Evolutionary conservation across 208 protist genomes (phyloP).

Genomic region (Leishmania gerbilli): DNA sequence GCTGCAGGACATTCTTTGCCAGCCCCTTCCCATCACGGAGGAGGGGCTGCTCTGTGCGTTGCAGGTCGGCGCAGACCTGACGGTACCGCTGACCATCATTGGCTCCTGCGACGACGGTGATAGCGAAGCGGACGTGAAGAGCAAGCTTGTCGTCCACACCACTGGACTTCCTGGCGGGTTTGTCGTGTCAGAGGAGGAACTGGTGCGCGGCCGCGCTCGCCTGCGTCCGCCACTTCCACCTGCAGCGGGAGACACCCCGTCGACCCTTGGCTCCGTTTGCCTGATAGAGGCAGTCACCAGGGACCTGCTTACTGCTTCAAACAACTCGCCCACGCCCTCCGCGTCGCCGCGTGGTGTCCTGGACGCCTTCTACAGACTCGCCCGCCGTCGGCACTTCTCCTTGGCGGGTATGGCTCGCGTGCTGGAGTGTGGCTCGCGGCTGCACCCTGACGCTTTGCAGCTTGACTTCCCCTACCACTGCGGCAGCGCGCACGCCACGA

Average conservation of each 20-base stretch:
- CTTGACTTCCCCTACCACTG: constrained; percentile 86
- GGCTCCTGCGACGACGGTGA: constrained; percentile 20
- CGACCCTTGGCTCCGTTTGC: constrained; percentile 48
- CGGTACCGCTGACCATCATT: constrained; percentile 38
- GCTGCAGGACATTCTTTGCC: constrained; percentile 5
- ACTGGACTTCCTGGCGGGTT: constrained; percentile 77
- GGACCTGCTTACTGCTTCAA: constrained; percentile 5
- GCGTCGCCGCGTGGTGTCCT: constrained; percentile 30
- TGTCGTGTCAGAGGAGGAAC: constrained; percentile 37
- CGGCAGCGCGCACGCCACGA: constrained; percentile 62
- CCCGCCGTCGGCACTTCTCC: constrained; percentile 56
- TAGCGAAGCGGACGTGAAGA: constrained; percentile 2
- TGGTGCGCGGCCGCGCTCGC: constrained; percentile 39
- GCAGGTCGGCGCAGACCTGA: constrained; percentile 20
- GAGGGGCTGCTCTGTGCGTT: constrained; percentile 26
- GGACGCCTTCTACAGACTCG: constrained; percentile 49
- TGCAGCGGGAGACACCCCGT: constrained; percentile 4
- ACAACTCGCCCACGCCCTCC: background rate
- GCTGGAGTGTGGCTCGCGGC: constrained; percentile 40
- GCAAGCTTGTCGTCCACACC: constrained; percentile 61
- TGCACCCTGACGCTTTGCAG: constrained; percentile 51
- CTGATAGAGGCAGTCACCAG: constrained; percentile 56
- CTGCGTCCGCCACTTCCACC: constrained; percentile 12
- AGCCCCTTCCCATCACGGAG: constrained; percentile 1
- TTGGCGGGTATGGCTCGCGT: constrained; percentile 49